These are phyloP conservation scores for Eimeria falciformis DNA, from an alignment of 169 alveolate genomes.

Conservation along the genomic window DNA sequence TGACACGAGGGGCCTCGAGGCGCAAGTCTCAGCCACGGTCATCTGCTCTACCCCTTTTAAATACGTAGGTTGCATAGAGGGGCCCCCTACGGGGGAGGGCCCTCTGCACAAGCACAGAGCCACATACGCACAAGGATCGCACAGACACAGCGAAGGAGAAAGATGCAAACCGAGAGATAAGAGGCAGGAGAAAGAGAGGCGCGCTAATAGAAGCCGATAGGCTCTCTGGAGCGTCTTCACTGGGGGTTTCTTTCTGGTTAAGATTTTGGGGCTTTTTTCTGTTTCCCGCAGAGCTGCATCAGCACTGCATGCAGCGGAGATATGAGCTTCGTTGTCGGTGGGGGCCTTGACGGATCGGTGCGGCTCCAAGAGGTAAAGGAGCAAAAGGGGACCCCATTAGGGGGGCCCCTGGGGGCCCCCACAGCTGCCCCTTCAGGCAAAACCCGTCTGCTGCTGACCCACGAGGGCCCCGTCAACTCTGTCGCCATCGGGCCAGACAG, in stretches of 20 bases:
- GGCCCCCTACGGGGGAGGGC: too few relatives aligned
- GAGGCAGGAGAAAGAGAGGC: not conserved
- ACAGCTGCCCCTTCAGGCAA: not conserved
- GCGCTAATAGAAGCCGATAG: not conserved
- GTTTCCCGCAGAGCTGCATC: not conserved
- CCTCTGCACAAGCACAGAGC: too few relatives aligned
- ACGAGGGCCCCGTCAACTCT: conserved; percentile 13
- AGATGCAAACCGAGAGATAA: not conserved
- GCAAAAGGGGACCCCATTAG: too few relatives aligned
- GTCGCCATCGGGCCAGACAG: conserved; percentile 21
- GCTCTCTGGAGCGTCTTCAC: not conserved
- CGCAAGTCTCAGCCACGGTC: not conserved
- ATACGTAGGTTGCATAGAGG: not conserved
- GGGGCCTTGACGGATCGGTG: not conserved
- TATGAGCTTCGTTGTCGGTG: not conserved
- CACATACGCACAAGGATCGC: too few relatives aligned
- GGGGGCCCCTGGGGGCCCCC: conserved; percentile 48
- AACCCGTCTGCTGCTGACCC: not conserved
- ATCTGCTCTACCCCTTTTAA: not conserved
- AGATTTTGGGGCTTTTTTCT: not conserved
- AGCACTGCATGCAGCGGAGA: conserved; percentile 16
- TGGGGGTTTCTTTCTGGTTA: not conserved
- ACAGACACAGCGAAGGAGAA: too few relatives aligned
- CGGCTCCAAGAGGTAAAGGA: too few relatives aligned
- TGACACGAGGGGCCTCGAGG: conserved; percentile 15